These are phyloP conservation scores for Fusarium foetens DNA, from an alignment of 2,329 filamentous ascomycete species.

Conservation along the genomic window DNA sequence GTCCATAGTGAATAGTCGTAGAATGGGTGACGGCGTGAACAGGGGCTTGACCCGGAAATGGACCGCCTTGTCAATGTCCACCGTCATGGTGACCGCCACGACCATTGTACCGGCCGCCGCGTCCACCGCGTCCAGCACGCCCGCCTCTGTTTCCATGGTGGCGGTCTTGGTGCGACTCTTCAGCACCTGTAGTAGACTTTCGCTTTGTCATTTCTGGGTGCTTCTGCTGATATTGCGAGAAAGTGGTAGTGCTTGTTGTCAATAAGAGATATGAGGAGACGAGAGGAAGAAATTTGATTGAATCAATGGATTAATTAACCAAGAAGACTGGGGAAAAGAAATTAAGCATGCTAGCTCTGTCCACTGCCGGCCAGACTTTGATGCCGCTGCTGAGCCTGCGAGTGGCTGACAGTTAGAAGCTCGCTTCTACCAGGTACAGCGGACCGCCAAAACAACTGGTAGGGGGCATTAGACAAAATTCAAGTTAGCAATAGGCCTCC, in stretches of 20 bases:
- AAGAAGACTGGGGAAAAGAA: neutral
- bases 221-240: neutral
- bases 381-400: neutral
- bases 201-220: neutral
- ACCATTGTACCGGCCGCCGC: neutral
- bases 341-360: neutral
- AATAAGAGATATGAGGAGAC: neutral
- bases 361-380: neutral
- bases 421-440: neutral
- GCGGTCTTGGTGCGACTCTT: neutral
- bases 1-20: neutral
- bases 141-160: neutral
- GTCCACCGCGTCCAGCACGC: neutral
- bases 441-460: neutral
- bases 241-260: neutral
- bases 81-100: neutral
- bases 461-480: neutral
- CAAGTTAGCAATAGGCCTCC: neutral
- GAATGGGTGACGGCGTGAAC: neutral
- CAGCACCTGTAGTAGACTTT: neutral
- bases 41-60: neutral
- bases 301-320: no score
- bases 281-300: neutral
- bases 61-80: neutral
- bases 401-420: neutral